phyloP scores from a whole-genome alignment of 495 filamentous ascomycete genomes.

The Aspergillus cavernicola region DNA sequence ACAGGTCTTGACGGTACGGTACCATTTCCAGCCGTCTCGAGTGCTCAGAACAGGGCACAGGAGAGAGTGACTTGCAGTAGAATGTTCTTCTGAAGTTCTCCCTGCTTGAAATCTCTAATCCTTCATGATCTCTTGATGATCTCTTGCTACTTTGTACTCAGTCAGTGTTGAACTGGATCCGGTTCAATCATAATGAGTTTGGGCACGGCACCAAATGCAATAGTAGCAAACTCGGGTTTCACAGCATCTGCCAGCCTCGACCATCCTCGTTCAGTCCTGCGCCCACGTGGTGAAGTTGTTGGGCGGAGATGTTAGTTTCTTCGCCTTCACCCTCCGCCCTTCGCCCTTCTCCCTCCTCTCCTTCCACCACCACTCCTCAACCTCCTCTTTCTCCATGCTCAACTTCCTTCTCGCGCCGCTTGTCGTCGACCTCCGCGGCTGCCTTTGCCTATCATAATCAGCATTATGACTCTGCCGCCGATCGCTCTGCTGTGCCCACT shows the following conservation, averaged over 20 bases:
- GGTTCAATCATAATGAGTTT: slow-evolving; percentile 25
- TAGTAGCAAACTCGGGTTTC: slow-evolving; percentile 24
- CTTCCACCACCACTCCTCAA: slow-evolving; percentile 27
- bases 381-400: slow-evolving; percentile 18
- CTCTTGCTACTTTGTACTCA: no score
- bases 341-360: slow-evolving; percentile 28
- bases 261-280: slow-evolving; percentile 39
- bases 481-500: slow-evolving; percentile 25
- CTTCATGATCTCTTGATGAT: no score
- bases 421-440: slow-evolving; percentile 14
- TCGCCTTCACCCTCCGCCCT: slow-evolving; percentile 45
- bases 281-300: slow-evolving; percentile 44
- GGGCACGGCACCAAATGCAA: slow-evolving; percentile 21
- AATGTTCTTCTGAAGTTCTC: background rate
- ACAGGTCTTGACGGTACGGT: background rate
- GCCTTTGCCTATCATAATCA: slow-evolving; percentile 12
- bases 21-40: background rate
- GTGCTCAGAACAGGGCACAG: background rate
- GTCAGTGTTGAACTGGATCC: slow-evolving; percentile 13
- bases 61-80: background rate
- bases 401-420: slow-evolving; percentile 13
- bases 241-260: slow-evolving; percentile 31
- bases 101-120: background rate
- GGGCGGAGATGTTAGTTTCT: slow-evolving; percentile 45
- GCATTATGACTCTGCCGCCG: slow-evolving; percentile 35